A percentile compares a stretch with the other conserved stretches of the same genome.
These are phyloP conservation scores for Cyberlindnera bimundalis DNA, from an alignment of 805 yeast species.

Conservation along the genomic window DNA sequence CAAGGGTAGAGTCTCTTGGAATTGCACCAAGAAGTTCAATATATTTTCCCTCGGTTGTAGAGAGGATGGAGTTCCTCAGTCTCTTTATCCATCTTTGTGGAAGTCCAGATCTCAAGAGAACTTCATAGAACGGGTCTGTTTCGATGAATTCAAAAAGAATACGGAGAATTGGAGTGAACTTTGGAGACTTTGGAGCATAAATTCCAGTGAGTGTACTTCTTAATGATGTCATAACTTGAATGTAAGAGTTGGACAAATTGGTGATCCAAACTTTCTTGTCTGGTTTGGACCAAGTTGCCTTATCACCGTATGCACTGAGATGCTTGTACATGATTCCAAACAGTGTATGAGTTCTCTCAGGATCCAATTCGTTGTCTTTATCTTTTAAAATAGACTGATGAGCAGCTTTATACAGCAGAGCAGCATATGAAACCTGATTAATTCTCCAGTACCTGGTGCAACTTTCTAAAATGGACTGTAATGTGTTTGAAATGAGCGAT, in stretches of 20 bases:
- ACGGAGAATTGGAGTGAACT: constrained; percentile 49
- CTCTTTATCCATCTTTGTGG: constrained; percentile 42
- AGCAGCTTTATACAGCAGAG: constrained; percentile 49
- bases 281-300: constrained; percentile 36
- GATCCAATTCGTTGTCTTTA: constrained; percentile 29
- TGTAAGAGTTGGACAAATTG: constrained; percentile 43
- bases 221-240: constrained; percentile 43
- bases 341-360: constrained; percentile 31
- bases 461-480: constrained; percentile 40
- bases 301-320: constrained; percentile 25
- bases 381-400: constrained; percentile 32
- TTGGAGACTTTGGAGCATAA: constrained; percentile 48
- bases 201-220: constrained; percentile 40
- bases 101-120: constrained; percentile 34
- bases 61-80: constrained; percentile 34
- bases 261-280: constrained; percentile 52
- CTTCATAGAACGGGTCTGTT: constrained; percentile 41
- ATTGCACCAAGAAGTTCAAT: constrained; percentile 41
- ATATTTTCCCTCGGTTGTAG: constrained; percentile 43
- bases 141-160: constrained; percentile 50
- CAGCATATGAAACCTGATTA: constrained; percentile 45
- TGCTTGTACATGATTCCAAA: constrained; percentile 31
- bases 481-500: constrained; percentile 38
- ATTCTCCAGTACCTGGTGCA: constrained; percentile 60
- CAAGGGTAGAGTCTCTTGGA: constrained; percentile 58